Evolutionary conservation across 2,329 filamentous ascomycete genomes (phyloP), one percentile per base, ranked within the genome.

Genomic region (Sclerotinia nivalis): DNA sequence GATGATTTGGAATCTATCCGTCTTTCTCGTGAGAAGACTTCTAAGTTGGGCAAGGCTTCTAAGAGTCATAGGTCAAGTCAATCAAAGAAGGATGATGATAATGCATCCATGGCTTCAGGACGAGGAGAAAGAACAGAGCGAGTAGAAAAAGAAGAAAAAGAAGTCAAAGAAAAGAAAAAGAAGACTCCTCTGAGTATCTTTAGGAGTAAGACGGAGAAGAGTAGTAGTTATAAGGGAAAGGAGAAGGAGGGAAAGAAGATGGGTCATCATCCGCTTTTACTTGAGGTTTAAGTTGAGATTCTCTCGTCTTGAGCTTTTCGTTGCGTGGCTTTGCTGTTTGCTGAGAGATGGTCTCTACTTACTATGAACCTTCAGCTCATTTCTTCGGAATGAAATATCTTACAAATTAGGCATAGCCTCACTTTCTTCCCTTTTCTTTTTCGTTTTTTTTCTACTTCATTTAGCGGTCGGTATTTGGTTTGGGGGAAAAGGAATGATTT

Each of bases 241-340:
- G 66, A 64, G 2, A 69, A 54, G 58, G 58, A 69, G 25, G n/a
- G 56, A 2, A 69, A 69, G 61, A 66, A 65, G 6, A 58, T 65
- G 55, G 61, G 52, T 40, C 68, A 69, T 69, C 68, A 69, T 66
- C 68, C 68, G 15, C 55, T 69, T 18, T 50, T 66, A 15, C 37
- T 69, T 25, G 60, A 65, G 25, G 8, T 58, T 49, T 66, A 50
- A 1, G 20, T 12, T 40, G 12, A 37, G 31, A 12, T 56, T 37
- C 4, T 2, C 54, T 37, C 7, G 31, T 12, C 47, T 49, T 13
- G 9, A 4, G 12, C 25, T 61, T 47, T 1, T 25, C 5, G 13
- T 45, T 28, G 9, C 0, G 55, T 28, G 15, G 25, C 13, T 22
- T 31, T 20, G 7, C 13, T 4, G 40, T 43, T 1, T 4, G 40